These are phyloP conservation scores for Carnegiea gigantea DNA, from an alignment of 179 eudicot species.

Conservation along the genomic window DNA sequence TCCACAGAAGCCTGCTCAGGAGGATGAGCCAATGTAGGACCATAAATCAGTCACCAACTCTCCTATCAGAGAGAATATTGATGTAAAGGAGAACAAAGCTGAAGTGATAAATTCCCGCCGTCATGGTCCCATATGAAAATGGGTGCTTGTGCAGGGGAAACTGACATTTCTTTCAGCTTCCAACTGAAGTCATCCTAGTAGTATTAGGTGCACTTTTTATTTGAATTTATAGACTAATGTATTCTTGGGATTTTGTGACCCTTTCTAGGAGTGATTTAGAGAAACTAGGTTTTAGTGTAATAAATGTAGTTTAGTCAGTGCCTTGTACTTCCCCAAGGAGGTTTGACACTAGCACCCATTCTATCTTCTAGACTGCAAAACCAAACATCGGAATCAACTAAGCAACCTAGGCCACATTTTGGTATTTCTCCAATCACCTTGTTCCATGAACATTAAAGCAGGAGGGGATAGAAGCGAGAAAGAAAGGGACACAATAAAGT, in stretches of 20 bases:
- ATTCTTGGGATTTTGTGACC: neutral
- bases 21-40: neutral
- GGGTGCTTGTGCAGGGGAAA: neutral
- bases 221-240: neutral
- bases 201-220: neutral
- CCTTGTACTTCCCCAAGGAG: neutral
- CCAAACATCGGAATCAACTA: too few relatives aligned
- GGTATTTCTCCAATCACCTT: neutral
- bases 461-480: neutral
- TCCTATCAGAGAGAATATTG: neutral
- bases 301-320: neutral
- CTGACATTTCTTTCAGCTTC: neutral
- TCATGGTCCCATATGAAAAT: neutral
- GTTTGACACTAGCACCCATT: neutral
- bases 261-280: neutral
- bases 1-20: neutral
- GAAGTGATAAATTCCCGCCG: too few relatives aligned
- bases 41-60: neutral
- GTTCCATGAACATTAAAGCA: neutral
- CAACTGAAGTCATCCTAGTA: neutral
- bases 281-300: neutral
- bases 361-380: neutral
- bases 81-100: too few relatives aligned
- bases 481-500: too few relatives aligned
- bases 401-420: neutral